A percentile compares a stretch with the other conserved stretches of the same genome.
phyloP scores from a whole-genome alignment of 2,329 filamentous ascomycete species.

The Fusarium napiforme region DNA sequence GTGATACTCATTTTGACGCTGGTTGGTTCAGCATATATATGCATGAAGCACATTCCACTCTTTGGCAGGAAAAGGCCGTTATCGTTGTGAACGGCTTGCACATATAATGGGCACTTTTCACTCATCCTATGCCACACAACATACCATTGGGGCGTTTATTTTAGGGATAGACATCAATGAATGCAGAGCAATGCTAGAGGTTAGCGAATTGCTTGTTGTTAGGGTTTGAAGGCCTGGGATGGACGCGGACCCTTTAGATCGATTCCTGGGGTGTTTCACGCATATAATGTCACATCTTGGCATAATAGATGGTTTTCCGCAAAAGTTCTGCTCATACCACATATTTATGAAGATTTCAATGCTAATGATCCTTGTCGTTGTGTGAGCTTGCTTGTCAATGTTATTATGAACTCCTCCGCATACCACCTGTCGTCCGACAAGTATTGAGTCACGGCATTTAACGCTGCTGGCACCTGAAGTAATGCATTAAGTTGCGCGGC shows the following conservation, averaged over 20 bases:
- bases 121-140: slow-evolving; percentile 34
- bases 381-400: background rate
- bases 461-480: background rate
- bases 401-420: background rate
- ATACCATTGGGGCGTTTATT: slow-evolving; percentile 48
- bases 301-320: slow-evolving; percentile 37
- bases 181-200: slow-evolving; percentile 9
- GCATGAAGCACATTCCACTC: slow-evolving; percentile 47
- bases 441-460: background rate
- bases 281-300: slow-evolving; percentile 28
- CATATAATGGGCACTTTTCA: slow-evolving; percentile 19
- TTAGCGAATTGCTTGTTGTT: slow-evolving; percentile 15
- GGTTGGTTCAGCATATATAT: slow-evolving; percentile 55
- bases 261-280: slow-evolving; percentile 27
- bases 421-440: background rate
- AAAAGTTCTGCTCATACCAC: background rate
- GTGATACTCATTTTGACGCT: slow-evolving; percentile 51
- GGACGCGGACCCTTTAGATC: slow-evolving; percentile 30
- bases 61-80: slow-evolving; percentile 34
- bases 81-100: slow-evolving; percentile 40
- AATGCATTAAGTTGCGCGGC: slow-evolving; percentile 5
- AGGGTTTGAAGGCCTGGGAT: slow-evolving; percentile 7
- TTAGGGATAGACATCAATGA: slow-evolving; percentile 33
- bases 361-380: background rate
- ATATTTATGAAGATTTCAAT: background rate